Conservation (phyloP, 108 stramenopile genomes). For the Chaetoceros tenuissimus region DNA sequence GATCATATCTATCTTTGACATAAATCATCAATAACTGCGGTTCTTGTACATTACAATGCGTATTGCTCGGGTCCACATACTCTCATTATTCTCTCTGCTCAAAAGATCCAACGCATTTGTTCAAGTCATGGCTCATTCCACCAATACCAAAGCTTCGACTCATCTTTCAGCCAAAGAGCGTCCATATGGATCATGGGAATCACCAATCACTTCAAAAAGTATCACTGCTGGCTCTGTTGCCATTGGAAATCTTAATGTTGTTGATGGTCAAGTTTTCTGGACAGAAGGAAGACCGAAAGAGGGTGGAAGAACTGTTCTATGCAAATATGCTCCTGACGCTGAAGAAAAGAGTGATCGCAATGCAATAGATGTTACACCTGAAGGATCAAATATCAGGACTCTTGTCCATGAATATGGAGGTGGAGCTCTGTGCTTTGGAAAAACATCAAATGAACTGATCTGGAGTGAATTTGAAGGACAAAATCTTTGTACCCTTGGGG, state of each 20-base stretch:
- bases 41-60: no score
- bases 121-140: no score
- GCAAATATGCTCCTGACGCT: conserved; percentile 13
- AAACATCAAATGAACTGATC: conserved; percentile 13
- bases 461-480: no score
- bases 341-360: no score
- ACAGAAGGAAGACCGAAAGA: conserved; percentile 54
- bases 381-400: conserved; percentile 45
- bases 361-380: conserved; percentile 44
- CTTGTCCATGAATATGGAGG: conserved; percentile 79
- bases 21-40: no score
- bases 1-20: no score
- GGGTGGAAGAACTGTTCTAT: conserved; percentile 52
- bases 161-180: no score
- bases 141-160: no score
- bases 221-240: conserved; percentile 49
- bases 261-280: conserved; percentile 24
- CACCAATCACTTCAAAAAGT: conserved; percentile 49
- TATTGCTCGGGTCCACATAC: no score
- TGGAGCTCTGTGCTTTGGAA: conserved; percentile 40
- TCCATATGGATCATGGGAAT: conserved; percentile 57
- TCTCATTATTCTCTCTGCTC: no score
- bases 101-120: no score
- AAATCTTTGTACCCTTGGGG: no score
- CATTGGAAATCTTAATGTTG: conserved; percentile 21